phyloP scores from a whole-genome alignment of 148 eudicot species.

The Spergularia bocconei region DNA sequence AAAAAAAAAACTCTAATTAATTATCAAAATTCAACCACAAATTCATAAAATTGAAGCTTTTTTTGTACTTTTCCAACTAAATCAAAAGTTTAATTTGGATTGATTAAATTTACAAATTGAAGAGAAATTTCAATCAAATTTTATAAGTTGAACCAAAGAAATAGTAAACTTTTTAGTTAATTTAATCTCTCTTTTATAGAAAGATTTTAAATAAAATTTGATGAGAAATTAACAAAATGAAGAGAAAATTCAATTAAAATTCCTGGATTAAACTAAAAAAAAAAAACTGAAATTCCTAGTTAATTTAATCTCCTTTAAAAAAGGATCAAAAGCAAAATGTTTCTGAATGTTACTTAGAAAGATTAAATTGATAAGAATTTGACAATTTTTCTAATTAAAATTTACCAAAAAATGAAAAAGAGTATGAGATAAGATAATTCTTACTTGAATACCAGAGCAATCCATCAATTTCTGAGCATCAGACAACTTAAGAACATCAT shows the following conservation, averaged over 20 bases:
- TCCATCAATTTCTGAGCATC: conserved; percentile 45
- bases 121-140: not conserved
- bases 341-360: too few species aligned
- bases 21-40: not conserved
- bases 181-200: too few species aligned
- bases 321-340: too few species aligned
- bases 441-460: conserved; percentile 47
- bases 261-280: too few species aligned
- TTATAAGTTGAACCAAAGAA: not conserved
- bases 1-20: not conserved
- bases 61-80: not conserved
- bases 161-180: too few species aligned
- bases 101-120: not conserved
- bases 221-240: too few species aligned
- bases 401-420: not conserved
- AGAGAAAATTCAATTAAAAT: too few species aligned
- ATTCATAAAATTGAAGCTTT: not conserved
- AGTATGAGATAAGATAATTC: not conserved
- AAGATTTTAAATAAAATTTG: not conserved
- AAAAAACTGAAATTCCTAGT: too few species aligned
- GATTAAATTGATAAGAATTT: not conserved
- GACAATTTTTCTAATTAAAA: not conserved
- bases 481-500: conserved; percentile 42
- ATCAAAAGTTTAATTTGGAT: not conserved
- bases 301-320: too few species aligned